These are phyloP conservation scores for Cladosporium oxysporum DNA, from an alignment of 2,329 filamentous ascomycete genomes.

Conservation along the genomic window DNA sequence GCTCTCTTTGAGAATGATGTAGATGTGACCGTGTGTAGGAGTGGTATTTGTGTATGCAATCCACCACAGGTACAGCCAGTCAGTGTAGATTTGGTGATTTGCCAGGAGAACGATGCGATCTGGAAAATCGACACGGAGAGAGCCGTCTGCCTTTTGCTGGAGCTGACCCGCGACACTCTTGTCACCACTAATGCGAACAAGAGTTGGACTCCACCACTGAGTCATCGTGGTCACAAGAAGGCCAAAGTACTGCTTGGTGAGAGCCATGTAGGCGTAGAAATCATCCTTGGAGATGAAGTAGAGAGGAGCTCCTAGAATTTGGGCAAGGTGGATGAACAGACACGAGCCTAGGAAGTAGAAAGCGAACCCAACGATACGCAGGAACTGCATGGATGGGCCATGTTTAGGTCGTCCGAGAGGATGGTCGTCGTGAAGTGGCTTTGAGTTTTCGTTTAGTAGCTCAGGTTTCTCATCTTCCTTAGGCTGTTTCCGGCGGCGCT, in stretches of 20 bases:
- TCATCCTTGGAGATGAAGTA: constrained; percentile 73
- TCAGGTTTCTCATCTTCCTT: not conserved
- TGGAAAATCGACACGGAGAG: constrained; percentile 74
- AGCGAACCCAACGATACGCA: constrained; percentile 48
- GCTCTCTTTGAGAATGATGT: constrained; percentile 87
- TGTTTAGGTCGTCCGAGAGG: constrained; percentile 43
- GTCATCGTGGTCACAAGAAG: constrained; percentile 77
- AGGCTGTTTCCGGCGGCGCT: constrained; percentile 13
- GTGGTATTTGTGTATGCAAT: constrained; percentile 68
- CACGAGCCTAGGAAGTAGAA: constrained; percentile 49
- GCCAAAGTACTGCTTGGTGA: constrained; percentile 83
- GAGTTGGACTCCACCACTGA: constrained; percentile 79
- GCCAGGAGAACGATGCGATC: constrained; percentile 79
- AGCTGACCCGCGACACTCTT: constrained; percentile 76
- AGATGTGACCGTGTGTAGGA: constrained; percentile 79
- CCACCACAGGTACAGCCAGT: constrained; percentile 96
- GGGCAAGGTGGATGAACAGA: constrained; percentile 59
- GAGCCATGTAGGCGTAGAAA: constrained; percentile 81
- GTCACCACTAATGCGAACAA: constrained; percentile 79
- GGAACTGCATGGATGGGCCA: constrained; percentile 43
- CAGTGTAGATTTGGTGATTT: constrained; percentile 75
- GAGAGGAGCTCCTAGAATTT: constrained; percentile 71
- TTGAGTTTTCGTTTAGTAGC: not conserved
- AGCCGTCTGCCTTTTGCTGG: constrained; percentile 65
- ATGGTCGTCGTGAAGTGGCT: constrained; percentile 25